phyloP scores from a whole-genome alignment of 768 basidiomycete species.

The Mycena amicta region DNA sequence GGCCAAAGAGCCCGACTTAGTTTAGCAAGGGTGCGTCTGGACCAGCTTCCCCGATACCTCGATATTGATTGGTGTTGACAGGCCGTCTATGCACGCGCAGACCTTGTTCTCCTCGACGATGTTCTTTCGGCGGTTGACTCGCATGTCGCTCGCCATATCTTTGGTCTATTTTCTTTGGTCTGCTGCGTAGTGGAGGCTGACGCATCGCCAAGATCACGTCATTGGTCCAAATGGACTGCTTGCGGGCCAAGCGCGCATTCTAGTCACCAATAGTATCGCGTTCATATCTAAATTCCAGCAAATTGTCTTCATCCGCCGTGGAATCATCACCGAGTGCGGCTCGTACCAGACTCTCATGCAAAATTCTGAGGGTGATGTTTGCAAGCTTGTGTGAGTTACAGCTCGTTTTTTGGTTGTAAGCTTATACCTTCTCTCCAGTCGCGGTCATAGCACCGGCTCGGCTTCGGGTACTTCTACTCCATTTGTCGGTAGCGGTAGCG shows the following conservation, averaged over 20 bases:
- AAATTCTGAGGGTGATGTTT: slow-evolving; percentile 65
- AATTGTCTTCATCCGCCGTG: slow-evolving; percentile 74
- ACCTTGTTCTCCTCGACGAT: slow-evolving; percentile 86
- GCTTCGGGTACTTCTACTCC: slow-evolving; percentile 59
- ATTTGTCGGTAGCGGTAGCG: slow-evolving; percentile 38
- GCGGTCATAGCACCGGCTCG: slow-evolving; percentile 46
- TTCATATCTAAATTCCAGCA: slow-evolving; percentile 80
- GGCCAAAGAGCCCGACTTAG: slow-evolving; percentile 85
- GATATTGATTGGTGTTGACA: too few relatives aligned
- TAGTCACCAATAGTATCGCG: slow-evolving; percentile 88
- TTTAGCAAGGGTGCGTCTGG: slow-evolving; percentile 81
- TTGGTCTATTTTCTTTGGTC: slow-evolving; percentile 50
- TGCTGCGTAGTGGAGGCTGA: neutral
- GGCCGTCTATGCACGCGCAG: slow-evolving; percentile 91
- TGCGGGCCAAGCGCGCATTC: slow-evolving; percentile 77
- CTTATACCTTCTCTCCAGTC: slow-evolving; percentile 19
- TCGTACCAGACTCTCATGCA: slow-evolving; percentile 61
- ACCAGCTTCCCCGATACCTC: too few relatives aligned
- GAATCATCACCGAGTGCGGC: slow-evolving; percentile 79
- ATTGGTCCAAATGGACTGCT: slow-evolving; percentile 86
- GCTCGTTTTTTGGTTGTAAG: neutral
- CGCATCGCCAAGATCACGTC: slow-evolving; percentile 61
- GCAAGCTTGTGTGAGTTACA: slow-evolving; percentile 69
- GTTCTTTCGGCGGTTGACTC: slow-evolving; percentile 85
- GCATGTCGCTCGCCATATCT: slow-evolving; percentile 87